Evolutionary conservation across 192 early-diverging fungal genomes (phyloP).

Genomic region (Spinellus fusiger): DNA sequence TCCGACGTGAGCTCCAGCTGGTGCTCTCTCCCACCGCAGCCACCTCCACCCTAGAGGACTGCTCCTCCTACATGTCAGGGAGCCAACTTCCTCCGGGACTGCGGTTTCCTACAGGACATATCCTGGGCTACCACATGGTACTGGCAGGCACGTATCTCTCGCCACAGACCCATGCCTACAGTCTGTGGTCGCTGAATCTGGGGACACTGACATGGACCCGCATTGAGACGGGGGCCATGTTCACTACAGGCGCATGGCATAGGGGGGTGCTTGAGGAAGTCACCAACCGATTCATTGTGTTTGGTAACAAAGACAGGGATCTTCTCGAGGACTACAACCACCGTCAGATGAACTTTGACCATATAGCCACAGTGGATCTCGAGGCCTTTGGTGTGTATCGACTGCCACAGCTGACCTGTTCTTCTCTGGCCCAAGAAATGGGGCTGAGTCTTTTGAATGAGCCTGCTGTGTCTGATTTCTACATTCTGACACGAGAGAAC

Average conservation of each 20-base stretch:
- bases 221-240: slow-evolving; percentile 56
- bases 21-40: slow-evolving; percentile 40
- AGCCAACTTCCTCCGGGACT: slow-evolving; percentile 63
- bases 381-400: slow-evolving; percentile 61
- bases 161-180: slow-evolving; percentile 53
- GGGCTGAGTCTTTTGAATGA: slow-evolving; percentile 41
- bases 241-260: slow-evolving; percentile 71
- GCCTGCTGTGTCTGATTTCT: slow-evolving; percentile 39
- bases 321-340: slow-evolving; percentile 71
- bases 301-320: slow-evolving; percentile 58
- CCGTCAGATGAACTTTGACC: slow-evolving; percentile 67
- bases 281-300: slow-evolving; percentile 57
- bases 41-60: slow-evolving; percentile 50
- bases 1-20: slow-evolving; percentile 62
- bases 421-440: slow-evolving; percentile 41
- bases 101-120: slow-evolving; percentile 62
- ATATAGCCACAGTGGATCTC: slow-evolving; percentile 58
- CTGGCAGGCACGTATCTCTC: slow-evolving; percentile 65
- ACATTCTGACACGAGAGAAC: slow-evolving; percentile 35
- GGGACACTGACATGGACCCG: slow-evolving; percentile 52
- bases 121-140: slow-evolving; percentile 59
- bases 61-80: slow-evolving; percentile 58
- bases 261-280: slow-evolving; percentile 53
- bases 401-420: slow-evolving; percentile 41
- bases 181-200: slow-evolving; percentile 61